Base-by-base conservation (phyloP, 1,284 basidiomycete species). In the Sphagnurus paluster region DNA sequence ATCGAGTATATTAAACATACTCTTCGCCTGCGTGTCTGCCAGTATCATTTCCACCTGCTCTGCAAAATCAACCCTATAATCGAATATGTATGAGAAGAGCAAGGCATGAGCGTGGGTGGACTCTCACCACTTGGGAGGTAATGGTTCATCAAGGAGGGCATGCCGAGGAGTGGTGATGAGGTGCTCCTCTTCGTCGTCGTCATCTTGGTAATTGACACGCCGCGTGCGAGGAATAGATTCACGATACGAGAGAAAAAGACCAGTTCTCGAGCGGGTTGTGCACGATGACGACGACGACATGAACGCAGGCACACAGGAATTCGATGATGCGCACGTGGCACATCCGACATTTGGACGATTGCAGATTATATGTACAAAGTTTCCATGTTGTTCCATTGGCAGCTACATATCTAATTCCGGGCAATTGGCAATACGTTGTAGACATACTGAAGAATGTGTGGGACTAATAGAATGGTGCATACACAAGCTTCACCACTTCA, bases 221-320 rank as follows among this genome's bases (percentile, higher is more conserved):
- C 65, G 59, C 67, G 67, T 35, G 32, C 75, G 75, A 3, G 80
- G 74, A 0, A 78, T 78, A 3, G 93, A 93, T 69, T 98, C 92
- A 53, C 96, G 81, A 66, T 93, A 93, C 8, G 94, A 98, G 48
- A 98, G 86, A 68, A 97, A 99, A 61, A 98, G 83, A 41, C 94
- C 82, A 2, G 96, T 98, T 39, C 96, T 72, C 1, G 91, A 95
- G 56, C 96, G 87, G 14, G 89, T 94, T 26, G 80, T 79, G 28
- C 47, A 50, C 35, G 52, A 51, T 37, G 45, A 44, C 13, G 53
- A 39, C 37, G 50, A 50, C 25, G 52, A 47, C 54, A 54, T 54
- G 54, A 40, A 44, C 46, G 47, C 37, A 40, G 39, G 39, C 42
- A 47, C 46, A 40, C 6, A 30, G 46, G 38, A 32, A 25, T 35